Percentiles rank a stretch among this genome's conserved stretches.
Conservation (phyloP, 768 basidiomycete genomes). For the Macrolepiota dolichaula region DNA sequence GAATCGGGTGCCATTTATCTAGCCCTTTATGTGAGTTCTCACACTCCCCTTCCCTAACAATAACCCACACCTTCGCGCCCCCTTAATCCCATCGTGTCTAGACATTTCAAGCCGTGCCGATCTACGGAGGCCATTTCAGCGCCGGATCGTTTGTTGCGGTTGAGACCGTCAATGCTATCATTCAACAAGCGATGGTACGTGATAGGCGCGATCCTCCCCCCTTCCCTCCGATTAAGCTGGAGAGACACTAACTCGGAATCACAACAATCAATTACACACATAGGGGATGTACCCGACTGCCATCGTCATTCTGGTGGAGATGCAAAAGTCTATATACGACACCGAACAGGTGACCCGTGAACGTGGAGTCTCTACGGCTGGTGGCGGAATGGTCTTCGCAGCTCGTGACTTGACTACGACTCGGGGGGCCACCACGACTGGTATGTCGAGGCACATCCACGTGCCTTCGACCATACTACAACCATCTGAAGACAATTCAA, state of each 20-base stretch:
- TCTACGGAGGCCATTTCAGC: conserved; percentile 23
- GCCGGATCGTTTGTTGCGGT: conserved; percentile 20
- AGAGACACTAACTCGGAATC: not conserved
- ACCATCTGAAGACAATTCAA: not conserved
- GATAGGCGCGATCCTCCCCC: no score
- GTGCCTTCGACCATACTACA: no score
- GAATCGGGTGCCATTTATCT: conserved; percentile 25
- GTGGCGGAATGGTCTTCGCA: not conserved
- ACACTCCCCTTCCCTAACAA: not conserved
- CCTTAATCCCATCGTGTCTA: conserved; percentile 3
- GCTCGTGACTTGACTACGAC: not conserved
- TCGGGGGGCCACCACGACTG: not conserved
- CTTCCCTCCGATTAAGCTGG: not conserved
- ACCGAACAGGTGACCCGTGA: conserved; percentile 15
- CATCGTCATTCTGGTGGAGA: conserved; percentile 26
- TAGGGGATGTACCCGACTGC: conserved; percentile 28
- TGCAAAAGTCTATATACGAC: conserved; percentile 26
- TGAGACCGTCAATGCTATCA: conserved; percentile 25
- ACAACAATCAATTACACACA: not conserved
- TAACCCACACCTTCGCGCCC: not conserved
- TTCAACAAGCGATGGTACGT: conserved; percentile 25
- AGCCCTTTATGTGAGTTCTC: conserved; percentile 21
- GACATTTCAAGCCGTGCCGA: conserved; percentile 27
- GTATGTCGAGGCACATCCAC: no score
- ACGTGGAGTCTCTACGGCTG: not conserved